Base-by-base conservation (phyloP, 805 yeast genomes). In the Metschnikowia hibisci region DNA sequence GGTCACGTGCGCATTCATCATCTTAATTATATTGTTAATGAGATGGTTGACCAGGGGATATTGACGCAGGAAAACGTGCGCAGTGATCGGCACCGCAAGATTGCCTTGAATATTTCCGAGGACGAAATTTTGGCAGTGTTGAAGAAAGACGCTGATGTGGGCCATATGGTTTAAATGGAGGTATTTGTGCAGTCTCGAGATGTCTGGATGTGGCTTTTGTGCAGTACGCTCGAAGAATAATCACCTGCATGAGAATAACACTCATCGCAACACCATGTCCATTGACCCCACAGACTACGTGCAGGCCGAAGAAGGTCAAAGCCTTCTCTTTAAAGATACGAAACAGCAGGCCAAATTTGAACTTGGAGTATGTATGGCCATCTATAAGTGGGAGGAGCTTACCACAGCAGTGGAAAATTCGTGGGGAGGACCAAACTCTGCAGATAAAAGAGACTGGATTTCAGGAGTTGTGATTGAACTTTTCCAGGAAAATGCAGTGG, bases 381-480 rank as follows among this genome's bases (percentile, higher is more conserved):
- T 93, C n/a, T 80, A 90, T 62, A 74, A 77, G 45, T 93, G 99
- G 99, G 93, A 89, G 46, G 89, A 85, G 18, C 69, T 93, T 40
- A 74, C 78, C 36, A 84, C 86, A 1, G 99, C 99, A 0, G 98
- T 93, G 8, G 95, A 80, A 5, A 88, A 87, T 61, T 71, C 74
- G 25, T 93, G 99, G 98, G 99, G 99, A 46, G 99, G 99, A 1
- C 81, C 96, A 11, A 85, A 87, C 28, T 83, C 95, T 11, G 79
- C 76, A 0, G 97, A 87, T 30, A 93, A 93, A 63, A 76, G 99
- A 58, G 99, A 93, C 61, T 93, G 99, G 99, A 76, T 91, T 50
- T 79, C 87, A 4, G 95, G 87, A 4, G 68, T 87, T 11, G 78
- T 91, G 2, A 77, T 89, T 23, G 97, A 88, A 28, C 71, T 89